These are phyloP conservation scores for Buddleja alternifolia DNA, from an alignment of 257 asterid species.

Conservation along the genomic window DNA sequence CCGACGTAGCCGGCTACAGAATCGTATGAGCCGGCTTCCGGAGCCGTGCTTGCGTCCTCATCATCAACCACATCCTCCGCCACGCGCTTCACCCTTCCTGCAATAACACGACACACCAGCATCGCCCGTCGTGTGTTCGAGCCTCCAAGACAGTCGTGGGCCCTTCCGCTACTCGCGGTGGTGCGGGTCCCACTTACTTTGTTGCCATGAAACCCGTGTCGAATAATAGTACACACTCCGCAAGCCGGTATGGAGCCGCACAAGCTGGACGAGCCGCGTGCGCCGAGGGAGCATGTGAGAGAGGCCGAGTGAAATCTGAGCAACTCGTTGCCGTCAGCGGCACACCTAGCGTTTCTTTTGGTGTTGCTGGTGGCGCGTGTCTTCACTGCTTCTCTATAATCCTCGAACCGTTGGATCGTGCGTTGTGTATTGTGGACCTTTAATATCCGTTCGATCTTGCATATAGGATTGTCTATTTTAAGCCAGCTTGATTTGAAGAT, in stretches of 20 bases:
- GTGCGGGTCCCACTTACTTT: slow-evolving; percentile 54
- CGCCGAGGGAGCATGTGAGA: slow-evolving; percentile 63
- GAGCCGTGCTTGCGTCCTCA: neutral
- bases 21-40: slow-evolving; percentile 28
- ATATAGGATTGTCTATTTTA: slow-evolving; percentile 56
- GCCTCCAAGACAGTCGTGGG: slow-evolving; percentile 52
- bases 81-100: slow-evolving; percentile 57
- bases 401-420: slow-evolving; percentile 79
- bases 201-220: slow-evolving; percentile 61
- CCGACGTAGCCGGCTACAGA: slow-evolving; percentile 30
- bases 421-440: slow-evolving; percentile 70
- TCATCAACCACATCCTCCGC: slow-evolving; percentile 36
- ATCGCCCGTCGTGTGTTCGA: slow-evolving; percentile 44
- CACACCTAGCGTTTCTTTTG: slow-evolving; percentile 63
- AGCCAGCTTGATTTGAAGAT: slow-evolving; percentile 88
- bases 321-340: slow-evolving; percentile 82
- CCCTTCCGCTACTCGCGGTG: slow-evolving; percentile 69
- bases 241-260: slow-evolving; percentile 65
- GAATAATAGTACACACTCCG: slow-evolving; percentile 60
- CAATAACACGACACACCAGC: slow-evolving; percentile 77
- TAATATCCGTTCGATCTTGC: slow-evolving; percentile 72
- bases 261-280: slow-evolving; percentile 59
- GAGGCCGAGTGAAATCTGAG: slow-evolving; percentile 63
- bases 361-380: slow-evolving; percentile 42
- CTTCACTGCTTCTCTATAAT: slow-evolving; percentile 70